Conservation (phyloP, 305 asterid genomes). For the Andrographis paniculata region DNA sequence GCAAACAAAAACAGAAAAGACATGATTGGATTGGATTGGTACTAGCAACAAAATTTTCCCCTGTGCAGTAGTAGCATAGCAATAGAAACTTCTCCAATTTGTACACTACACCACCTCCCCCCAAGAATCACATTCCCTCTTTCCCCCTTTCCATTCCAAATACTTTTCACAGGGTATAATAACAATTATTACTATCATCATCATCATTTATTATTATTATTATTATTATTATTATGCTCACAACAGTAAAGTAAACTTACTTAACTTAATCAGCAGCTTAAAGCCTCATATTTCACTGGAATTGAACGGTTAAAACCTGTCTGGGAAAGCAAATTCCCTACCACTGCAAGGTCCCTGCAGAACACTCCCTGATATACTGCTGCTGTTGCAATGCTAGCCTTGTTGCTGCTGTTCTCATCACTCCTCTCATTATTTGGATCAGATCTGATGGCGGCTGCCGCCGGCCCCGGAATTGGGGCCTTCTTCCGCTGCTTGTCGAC, state of each 20-base stretch:
- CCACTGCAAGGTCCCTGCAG: conserved; percentile 79
- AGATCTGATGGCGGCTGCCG: not conserved
- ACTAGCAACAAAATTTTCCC: conserved; percentile 23
- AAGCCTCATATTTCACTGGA: conserved; percentile 61
- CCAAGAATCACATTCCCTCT: no score
- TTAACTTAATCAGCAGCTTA: conserved; percentile 62
- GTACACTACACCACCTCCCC: no score
- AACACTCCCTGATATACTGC: conserved; percentile 74
- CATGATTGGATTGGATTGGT: not conserved
- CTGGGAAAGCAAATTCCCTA: conserved; percentile 72
- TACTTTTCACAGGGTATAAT: no score
- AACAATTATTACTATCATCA: no score
- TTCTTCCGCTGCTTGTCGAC: conserved; percentile 36
- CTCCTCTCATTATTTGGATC: no score
- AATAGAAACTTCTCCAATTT: conserved; percentile 17
- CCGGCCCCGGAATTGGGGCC: conserved; percentile 14
- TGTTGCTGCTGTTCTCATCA: not conserved
- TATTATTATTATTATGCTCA: no score
- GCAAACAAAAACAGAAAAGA: not conserved
- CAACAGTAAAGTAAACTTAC: no score
- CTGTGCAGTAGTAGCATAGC: conserved; percentile 3
- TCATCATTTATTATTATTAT: no score
- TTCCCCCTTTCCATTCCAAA: not conserved
- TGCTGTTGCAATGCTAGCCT: conserved; percentile 27
- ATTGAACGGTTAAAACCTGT: conserved; percentile 66